Base-by-base conservation (phyloP, 345 rosid genomes). In the Noccaea caerulescens region DNA sequence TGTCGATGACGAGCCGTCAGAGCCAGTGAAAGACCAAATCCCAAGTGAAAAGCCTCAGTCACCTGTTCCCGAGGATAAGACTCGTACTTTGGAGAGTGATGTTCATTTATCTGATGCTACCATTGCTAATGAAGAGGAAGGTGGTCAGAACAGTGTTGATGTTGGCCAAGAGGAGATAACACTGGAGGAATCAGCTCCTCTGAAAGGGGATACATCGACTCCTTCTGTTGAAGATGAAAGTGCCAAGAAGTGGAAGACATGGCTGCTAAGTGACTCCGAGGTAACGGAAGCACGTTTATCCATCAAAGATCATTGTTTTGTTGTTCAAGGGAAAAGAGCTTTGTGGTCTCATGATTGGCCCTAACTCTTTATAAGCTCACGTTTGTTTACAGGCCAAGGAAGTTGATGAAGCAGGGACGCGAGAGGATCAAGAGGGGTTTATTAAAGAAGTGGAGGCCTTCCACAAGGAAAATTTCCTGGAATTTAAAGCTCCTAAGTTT, bases 401-500 rank as follows among this genome's bases (percentile, higher is more conserved):
- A 43, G 82, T 72, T 64, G 86, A 81, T 80, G 98, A 85, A 55
- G 67, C 83, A 0, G 96, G 98, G 62, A 81, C 87, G 13, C 84
- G 62, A 41, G 91, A 81, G 80, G 96, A 90, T 62, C 83, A 80
- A 76, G 86, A 71, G 8, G 85, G 80, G 55, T 92, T 92, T 80
- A 85, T 90, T 87, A 87, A 80, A 73, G 96, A 92, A 80, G 86
- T 92, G 71, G 96, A 88, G 72, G 75, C 69, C 58, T 88, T 85
- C 70, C 69, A 84, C 68, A 85, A 81, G 84, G 88, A 86, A 64
- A 75, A 73, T 63, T 66, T 76, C 58, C 66, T 88, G 63, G 98
- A 92, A 44, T 92, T 88, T 75, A 90, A 92, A 77, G 84, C 95
- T n/a, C 97, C 95, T 7, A 88, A 90, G 81, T 92, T 92, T 78